These are phyloP conservation scores for Xylaria sp. DNA, from an alignment of 2,329 filamentous ascomycete genomes.

Conservation along the genomic window DNA sequence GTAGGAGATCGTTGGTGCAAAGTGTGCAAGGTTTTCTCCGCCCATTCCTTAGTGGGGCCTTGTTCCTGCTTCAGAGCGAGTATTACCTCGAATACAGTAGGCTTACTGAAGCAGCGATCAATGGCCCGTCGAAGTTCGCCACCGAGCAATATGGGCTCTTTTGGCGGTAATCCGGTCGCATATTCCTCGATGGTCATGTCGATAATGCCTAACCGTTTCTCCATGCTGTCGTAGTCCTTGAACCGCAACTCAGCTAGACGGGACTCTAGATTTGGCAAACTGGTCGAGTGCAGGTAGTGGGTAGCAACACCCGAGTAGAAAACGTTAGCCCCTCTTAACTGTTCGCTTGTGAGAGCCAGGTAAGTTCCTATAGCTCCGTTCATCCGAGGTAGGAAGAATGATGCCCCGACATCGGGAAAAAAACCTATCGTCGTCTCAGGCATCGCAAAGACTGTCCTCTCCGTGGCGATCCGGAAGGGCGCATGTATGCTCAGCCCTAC, in stretches of 20 bases:
- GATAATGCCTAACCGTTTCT: constrained; percentile 76
- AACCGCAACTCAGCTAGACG: constrained; percentile 92
- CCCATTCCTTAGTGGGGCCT: constrained; percentile 75
- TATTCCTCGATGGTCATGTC: constrained; percentile 93
- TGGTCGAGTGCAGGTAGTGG: constrained; percentile 94
- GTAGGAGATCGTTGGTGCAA: constrained; percentile 85
- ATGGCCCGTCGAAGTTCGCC: constrained; percentile 82
- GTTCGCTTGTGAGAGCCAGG: constrained; percentile 89
- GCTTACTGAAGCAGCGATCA: constrained; percentile 81
- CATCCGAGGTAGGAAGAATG: constrained; percentile 93
- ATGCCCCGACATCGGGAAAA: constrained; percentile 97
- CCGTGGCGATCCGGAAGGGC: constrained; percentile 95
- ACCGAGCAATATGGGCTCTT: constrained; percentile 73
- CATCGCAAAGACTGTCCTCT: constrained; percentile 97
- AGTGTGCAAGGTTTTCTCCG: constrained; percentile 78
- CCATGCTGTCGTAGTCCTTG: constrained; percentile 75
- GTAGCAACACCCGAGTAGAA: constrained; percentile 94
- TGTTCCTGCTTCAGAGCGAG: constrained; percentile 69
- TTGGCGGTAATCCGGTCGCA: constrained; percentile 82
- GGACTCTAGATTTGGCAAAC: constrained; percentile 81
- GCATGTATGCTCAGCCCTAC: constrained; percentile 95
- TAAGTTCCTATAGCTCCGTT: constrained; percentile 90
- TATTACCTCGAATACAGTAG: constrained; percentile 77
- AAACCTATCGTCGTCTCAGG: constrained; percentile 98
- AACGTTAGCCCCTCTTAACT: constrained; percentile 82